Evolutionary conservation across 495 filamentous ascomycete species (phyloP).

Genomic region (Hypoxylon subgilvum): DNA sequence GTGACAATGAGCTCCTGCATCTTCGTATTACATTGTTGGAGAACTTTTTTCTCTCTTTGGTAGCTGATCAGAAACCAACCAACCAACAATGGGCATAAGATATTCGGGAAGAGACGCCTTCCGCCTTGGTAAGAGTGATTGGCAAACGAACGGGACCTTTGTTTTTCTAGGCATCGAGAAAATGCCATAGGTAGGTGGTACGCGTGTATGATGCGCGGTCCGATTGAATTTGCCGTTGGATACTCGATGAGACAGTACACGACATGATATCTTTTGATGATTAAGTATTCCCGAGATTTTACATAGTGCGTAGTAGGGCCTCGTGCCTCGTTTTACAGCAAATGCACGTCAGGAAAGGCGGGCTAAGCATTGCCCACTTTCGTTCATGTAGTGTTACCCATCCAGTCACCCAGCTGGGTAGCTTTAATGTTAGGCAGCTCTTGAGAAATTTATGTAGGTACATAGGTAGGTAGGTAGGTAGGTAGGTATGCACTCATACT

Average conservation of each 20-base stretch:
- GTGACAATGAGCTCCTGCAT: conserved; percentile 19
- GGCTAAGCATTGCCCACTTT: conserved; percentile 16
- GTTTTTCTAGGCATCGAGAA: neutral
- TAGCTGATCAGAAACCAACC: conserved; percentile 1
- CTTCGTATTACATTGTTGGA: conserved; percentile 6
- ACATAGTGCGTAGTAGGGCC: neutral
- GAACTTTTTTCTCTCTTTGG: neutral
- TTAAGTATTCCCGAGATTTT: conserved; percentile 10
- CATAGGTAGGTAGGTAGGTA: neutral
- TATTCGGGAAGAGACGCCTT: conserved; percentile 15
- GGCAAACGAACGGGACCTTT: conserved; percentile 2
- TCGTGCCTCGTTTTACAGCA: conserved; percentile 7
- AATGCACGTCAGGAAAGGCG: conserved; percentile 28
- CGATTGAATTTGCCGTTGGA: conserved; percentile 3
- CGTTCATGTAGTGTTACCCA: conserved; percentile 20
- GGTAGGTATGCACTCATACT: too few relatives aligned
- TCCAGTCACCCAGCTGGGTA: neutral
- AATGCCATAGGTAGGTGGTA: too few relatives aligned
- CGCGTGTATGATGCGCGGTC: too few relatives aligned
- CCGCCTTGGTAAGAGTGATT: conserved; percentile 13
- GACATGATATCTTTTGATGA: neutral
- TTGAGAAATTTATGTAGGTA: neutral
- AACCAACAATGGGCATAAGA: conserved; percentile 13
- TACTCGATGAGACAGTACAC: conserved; percentile 10
- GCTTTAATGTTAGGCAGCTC: conserved; percentile 7